phyloP scores from a whole-genome alignment of 257 asterid genomes.

The Plantago elongata region DNA sequence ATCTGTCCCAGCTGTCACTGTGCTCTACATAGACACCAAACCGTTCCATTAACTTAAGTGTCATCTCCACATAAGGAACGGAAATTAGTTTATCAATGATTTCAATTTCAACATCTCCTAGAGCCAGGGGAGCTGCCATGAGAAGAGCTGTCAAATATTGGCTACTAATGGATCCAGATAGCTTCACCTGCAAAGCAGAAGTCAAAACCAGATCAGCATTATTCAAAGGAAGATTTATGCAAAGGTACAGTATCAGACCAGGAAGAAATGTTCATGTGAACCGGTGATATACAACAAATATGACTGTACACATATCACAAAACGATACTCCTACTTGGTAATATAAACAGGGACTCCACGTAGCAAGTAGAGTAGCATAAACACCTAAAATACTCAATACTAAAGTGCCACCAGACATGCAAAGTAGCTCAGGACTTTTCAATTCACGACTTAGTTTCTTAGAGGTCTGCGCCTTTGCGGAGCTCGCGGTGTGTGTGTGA shows the following conservation, averaged over 20 bases:
- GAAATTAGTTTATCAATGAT: conserved; percentile 88
- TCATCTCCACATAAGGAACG: conserved; percentile 97
- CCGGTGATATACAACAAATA: neutral
- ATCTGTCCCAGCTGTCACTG: conserved; percentile 76
- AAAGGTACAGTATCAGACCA: neutral
- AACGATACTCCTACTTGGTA: neutral
- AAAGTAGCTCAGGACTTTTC: neutral
- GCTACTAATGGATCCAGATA: conserved; percentile 93
- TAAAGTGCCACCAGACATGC: neutral
- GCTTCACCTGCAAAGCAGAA: conserved; percentile 68
- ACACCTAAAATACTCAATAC: neutral
- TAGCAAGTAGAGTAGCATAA: neutral
- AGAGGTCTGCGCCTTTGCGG: no score
- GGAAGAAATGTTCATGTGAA: conserved; percentile 9
- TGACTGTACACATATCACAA: neutral
- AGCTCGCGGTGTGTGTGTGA: neutral
- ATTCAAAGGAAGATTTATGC: conserved; percentile 10
- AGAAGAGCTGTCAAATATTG: conserved; percentile 96
- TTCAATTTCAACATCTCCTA: conserved; percentile 91
- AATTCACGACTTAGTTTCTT: neutral
- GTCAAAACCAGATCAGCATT: conserved; percentile 8
- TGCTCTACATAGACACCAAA: conserved; percentile 91
- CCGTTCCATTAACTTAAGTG: conserved; percentile 95
- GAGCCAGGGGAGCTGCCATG: conserved; percentile 93
- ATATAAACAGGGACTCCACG: neutral